Evolutionary conservation across 805 yeast species (phyloP), one percentile per base, ranked within the genome.

Genomic region (Deakozyma indianensis): DNA sequence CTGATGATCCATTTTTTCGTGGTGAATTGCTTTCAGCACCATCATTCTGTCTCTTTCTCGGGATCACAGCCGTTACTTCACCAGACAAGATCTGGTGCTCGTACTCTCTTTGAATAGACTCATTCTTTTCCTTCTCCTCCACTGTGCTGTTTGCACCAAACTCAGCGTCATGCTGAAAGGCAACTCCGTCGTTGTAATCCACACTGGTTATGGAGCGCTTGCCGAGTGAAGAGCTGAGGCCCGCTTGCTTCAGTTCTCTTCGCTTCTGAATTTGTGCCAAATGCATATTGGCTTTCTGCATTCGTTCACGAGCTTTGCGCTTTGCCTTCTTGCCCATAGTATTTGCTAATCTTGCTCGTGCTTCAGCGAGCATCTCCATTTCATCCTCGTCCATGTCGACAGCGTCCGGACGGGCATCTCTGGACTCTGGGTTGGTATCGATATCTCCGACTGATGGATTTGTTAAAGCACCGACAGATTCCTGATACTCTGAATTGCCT

Each of bases 241-340:
- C 60, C 3, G 60, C 57, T 14, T 52, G 48, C 22, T 53, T 55
- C 32, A 56, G 47, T 35, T 56, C 59, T 32, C 60, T 67, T 51
- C 95, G 68, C 51, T 80, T 82, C 53, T 87, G 94, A 11, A 90
- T 57, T 47, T 79, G 64, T 0, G 95, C 83, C 21, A 86, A 69
- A 25, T 94, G 64, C 53, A 77, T 73, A 48, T 85, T 82, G 56
- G 87, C 94, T 43, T 79, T 83, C 41, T 86, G 64, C 73, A 83
- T 71, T 43, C 92, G 67, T 58, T 90, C 97, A 47, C 96, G 68
- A 1, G 80, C 84, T 57, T 88, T 86, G 48, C 97, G 65, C 48
- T 88, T 84, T 0, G 96, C 96, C 61, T 90, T 90, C 53, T 88
- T 87, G 48, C 97, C 98, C 59, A 83, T 86, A 0, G 96, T 87